Evolutionary conservation across 345 rosid genomes (phyloP).

Genomic region (Populus nigra): DNA sequence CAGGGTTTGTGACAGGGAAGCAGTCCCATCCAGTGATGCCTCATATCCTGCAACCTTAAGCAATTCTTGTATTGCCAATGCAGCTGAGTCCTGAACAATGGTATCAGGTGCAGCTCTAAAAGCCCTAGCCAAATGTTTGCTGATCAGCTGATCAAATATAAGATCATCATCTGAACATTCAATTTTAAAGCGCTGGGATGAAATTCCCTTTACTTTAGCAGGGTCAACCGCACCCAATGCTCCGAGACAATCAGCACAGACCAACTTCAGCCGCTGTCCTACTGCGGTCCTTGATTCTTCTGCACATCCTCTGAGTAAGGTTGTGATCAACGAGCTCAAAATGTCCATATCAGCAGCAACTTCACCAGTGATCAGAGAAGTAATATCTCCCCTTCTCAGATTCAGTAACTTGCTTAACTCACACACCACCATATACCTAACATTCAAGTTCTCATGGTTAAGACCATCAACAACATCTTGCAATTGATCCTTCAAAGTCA

Average conservation of each 20-base stretch:
- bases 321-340: constrained; percentile 74
- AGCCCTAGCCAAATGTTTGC: constrained; percentile 89
- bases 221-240: constrained; percentile 98
- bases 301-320: constrained; percentile 88
- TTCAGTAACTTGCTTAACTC: constrained; percentile 85
- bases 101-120: constrained; percentile 98
- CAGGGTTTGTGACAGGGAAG: constrained; percentile 34
- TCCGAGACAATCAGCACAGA: constrained; percentile 93
- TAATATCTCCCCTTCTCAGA: constrained; percentile 63
- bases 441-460: constrained; percentile 93
- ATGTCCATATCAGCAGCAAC: constrained; percentile 74
- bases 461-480: constrained; percentile 70
- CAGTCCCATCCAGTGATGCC: constrained; percentile 77
- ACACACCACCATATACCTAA: constrained; percentile 91
- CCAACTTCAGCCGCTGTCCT: constrained; percentile 85
- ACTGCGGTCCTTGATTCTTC: constrained; percentile 93
- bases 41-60: constrained; percentile 94
- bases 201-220: constrained; percentile 72
- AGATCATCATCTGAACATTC: constrained; percentile 99
- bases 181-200: constrained; percentile 84
- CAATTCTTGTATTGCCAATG: constrained; percentile 95
- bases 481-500: constrained; percentile 85
- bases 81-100: constrained; percentile 87
- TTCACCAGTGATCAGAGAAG: constrained; percentile 71
- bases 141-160: constrained; percentile 85